Base-by-base conservation (phyloP, 1,139 yeast genomes). In the Zygosaccharomyces sapae region DNA sequence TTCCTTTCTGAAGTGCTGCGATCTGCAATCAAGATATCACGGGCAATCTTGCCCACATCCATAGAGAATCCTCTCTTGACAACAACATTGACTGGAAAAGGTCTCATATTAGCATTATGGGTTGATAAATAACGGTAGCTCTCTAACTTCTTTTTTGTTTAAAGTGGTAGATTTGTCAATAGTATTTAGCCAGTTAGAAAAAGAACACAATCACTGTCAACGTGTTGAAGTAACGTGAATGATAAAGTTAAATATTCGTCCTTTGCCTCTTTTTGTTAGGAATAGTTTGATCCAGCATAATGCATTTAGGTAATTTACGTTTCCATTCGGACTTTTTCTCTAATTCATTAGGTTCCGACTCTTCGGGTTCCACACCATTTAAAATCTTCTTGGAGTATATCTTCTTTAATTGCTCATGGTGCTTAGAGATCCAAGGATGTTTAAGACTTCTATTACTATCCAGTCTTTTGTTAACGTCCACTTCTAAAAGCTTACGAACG, bases 341-440 rank as follows among this genome's bases (percentile, higher is more conserved):
- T n/a, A 24, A 13, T n/a, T 12, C 4, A 10, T 18, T 31, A 24
- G 38, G n/a, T 20, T 20, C 13, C 8, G 19, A 8, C 30, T 47
- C 29, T 24, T 31, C n/a, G 3, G 27, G 5, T n/a, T 6, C 31
- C 22, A 29, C 29, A 13, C 35, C n/a, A 41, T 35, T 33, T 22
- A 66, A 31, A 34, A 69, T 63, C 48, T 62, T 67, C 33, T 56
- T 53, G 2, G 55, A 44, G 50, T 70, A 69, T 2, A 67, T 59
- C 31, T 54, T 55, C 9, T 49, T 54, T 34, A 70, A 50, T 27
- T 65, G 67, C 1, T 38, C 46, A 3, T 34, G 37, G 46, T 74
- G 75, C 33, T 66, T 64, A 13, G 58, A 54, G 13, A 81, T 69
- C 84, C 86, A 80, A 0, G 57, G 55, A 55, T 78, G 81, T 6